A percentile compares a stretch with the other conserved stretches of the same genome.
phyloP scores from a whole-genome alignment of 352 stramenopile genomes.

The Phytophthora vignae region DNA sequence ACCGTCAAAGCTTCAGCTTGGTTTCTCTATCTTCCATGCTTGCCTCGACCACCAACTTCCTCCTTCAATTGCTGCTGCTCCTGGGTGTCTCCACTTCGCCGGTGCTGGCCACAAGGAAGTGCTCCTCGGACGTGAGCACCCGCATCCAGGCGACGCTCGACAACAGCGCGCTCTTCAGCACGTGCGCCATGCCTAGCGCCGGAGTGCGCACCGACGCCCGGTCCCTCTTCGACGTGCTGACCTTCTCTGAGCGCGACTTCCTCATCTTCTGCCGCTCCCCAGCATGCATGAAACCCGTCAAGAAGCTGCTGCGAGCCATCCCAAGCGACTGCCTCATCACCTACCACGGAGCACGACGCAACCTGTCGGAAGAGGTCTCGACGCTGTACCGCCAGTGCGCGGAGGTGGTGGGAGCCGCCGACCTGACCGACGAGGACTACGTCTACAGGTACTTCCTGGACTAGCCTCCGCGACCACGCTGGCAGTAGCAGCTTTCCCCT shows the following conservation, averaged over 20 bases:
- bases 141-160: constrained; percentile 25
- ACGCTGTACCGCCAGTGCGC: constrained; percentile 25
- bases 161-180: constrained; percentile 25
- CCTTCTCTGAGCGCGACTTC: constrained; percentile 31
- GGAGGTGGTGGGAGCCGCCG: constrained; percentile 11
- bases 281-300: constrained; percentile 28
- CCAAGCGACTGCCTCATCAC: constrained; percentile 24
- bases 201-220: constrained; percentile 4
- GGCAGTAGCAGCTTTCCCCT: too few relatives aligned
- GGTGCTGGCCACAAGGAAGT: constrained; percentile 10
- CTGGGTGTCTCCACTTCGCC: constrained; percentile 4
- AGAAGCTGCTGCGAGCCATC: constrained; percentile 15
- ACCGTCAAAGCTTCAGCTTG: background rate
- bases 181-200: constrained; percentile 7
- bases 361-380: constrained; percentile 19
- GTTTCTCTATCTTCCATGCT: background rate
- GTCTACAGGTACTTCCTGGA: constrained; percentile 26
- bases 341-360: constrained; percentile 10
- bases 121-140: constrained; percentile 7
- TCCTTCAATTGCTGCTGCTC: constrained; percentile 5
- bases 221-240: constrained; percentile 31
- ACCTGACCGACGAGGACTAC: constrained; percentile 27
- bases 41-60: constrained; percentile 1
- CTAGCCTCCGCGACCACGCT: background rate
- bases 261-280: constrained; percentile 33